Conservation (phyloP, 2,329 filamentous ascomycete species). For the Fusarium succisae region DNA sequence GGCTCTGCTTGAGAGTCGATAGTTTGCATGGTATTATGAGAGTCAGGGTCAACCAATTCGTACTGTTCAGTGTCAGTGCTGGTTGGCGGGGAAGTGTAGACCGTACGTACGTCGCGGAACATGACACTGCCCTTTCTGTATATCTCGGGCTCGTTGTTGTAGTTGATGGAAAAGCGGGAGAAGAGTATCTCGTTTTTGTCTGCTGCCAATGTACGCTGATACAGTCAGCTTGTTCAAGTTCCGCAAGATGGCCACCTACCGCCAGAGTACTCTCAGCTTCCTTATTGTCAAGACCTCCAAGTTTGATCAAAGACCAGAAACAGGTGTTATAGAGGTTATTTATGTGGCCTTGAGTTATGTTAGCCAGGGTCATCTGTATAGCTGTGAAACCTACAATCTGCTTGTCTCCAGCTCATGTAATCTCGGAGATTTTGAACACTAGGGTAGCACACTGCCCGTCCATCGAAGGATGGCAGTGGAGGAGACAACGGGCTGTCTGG, state of each 20-base stretch:
- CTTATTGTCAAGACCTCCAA: constrained; percentile 77
- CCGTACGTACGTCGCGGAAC: constrained; percentile 75
- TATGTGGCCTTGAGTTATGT: constrained; percentile 75
- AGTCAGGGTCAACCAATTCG: constrained; percentile 71
- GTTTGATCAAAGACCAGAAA: constrained; percentile 88
- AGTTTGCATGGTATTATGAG: constrained; percentile 56
- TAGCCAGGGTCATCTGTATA: background rate
- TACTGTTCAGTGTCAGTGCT: constrained; percentile 61
- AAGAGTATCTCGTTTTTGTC: constrained; percentile 99
- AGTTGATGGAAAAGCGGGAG: constrained; percentile 89
- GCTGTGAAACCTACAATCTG: constrained; percentile 75
- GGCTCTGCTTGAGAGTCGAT: constrained; percentile 63
- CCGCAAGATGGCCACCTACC: constrained; percentile 53
- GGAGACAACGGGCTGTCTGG: constrained; percentile 73
- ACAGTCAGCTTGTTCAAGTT: constrained; percentile 28
- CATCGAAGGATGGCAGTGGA: constrained; percentile 90
- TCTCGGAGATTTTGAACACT: constrained; percentile 83
- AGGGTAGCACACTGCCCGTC: constrained; percentile 89
- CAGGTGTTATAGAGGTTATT: constrained; percentile 99
- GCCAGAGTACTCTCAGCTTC: constrained; percentile 85
- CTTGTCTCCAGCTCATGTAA: constrained; percentile 97
- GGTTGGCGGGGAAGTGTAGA: too few species aligned
- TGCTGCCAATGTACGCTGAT: constrained; percentile 79
- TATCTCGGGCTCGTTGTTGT: constrained; percentile 94
- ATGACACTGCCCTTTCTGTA: constrained; percentile 93